These are phyloP conservation scores for Pneumocystis murina DNA, from an alignment of 1,139 yeast species.

Conservation along the genomic window DNA sequence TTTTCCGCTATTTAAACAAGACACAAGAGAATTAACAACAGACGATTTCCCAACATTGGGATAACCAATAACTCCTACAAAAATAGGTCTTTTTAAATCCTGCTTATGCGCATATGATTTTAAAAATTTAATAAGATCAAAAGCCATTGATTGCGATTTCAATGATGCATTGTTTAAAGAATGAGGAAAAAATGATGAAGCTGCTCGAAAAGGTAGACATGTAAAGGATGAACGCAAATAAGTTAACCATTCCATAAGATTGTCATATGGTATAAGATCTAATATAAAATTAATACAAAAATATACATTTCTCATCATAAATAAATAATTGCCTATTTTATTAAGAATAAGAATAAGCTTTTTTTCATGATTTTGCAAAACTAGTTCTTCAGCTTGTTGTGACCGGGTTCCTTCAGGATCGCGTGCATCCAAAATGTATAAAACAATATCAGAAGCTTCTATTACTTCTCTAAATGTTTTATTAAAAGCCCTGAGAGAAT, in stretches of 20 bases:
- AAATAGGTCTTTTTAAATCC: conserved; percentile 76
- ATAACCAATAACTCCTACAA: conserved; percentile 92
- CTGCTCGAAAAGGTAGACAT: conserved; percentile 62
- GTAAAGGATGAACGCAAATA: conserved; percentile 76
- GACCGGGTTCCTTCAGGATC: conserved; percentile 95
- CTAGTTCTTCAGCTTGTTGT: conserved; percentile 77
- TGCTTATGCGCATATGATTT: conserved; percentile 74
- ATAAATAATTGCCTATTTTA: conserved; percentile 42
- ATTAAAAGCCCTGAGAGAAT: conserved; percentile 66
- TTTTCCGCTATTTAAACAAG: conserved; percentile 49
- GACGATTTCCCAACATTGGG: conserved; percentile 95
- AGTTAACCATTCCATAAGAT: conserved; percentile 69
- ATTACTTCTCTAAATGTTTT: conserved; percentile 68
- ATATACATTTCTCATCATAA: not conserved
- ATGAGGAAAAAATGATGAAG: conserved; percentile 43
- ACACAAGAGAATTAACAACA: conserved; percentile 74
- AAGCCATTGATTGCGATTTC: conserved; percentile 58
- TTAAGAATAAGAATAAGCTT: conserved; percentile 73
- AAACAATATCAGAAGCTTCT: conserved; percentile 75
- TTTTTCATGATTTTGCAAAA: conserved; percentile 52
- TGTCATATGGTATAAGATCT: conserved; percentile 68
- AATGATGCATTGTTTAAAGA: conserved; percentile 53
- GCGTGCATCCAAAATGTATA: conserved; percentile 90
- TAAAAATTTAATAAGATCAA: conserved; percentile 59
- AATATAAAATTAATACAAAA: not conserved